A percentile compares a stretch with the other conserved stretches of the same genome.
These are phyloP conservation scores for Arthrobotrys sinensis DNA, from an alignment of 2,329 filamentous ascomycete species.

Conservation along the genomic window DNA sequence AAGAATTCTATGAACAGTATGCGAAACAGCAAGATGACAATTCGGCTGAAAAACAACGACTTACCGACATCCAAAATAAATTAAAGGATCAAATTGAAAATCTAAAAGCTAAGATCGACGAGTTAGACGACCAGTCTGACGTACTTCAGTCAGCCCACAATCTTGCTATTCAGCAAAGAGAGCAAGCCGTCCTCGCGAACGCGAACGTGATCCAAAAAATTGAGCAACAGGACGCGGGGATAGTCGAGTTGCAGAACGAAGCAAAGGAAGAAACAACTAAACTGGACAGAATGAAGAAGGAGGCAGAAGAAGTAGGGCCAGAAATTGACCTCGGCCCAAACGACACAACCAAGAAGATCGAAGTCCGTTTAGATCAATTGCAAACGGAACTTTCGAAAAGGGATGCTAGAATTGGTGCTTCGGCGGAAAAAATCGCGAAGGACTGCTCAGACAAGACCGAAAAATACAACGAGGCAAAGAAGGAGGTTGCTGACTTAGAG, in stretches of 20 bases:
- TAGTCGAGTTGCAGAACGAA: background rate
- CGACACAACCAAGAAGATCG: constrained; percentile 75
- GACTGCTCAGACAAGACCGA: constrained; percentile 56
- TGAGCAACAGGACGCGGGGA: constrained; percentile 12
- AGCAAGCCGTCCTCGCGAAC: constrained; percentile 69
- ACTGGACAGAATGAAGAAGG: background rate
- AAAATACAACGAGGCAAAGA: constrained; percentile 51
- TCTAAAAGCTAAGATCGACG: constrained; percentile 71
- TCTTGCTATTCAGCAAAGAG: constrained; percentile 74
- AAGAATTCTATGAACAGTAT: constrained; percentile 35
- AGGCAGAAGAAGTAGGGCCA: constrained; percentile 30
- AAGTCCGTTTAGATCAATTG: constrained; percentile 31
- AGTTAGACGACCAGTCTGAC: constrained; percentile 73
- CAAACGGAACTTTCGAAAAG: constrained; percentile 39
- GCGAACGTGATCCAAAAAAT: constrained; percentile 32
- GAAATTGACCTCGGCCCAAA: constrained; percentile 65
- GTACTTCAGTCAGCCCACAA: constrained; percentile 71
- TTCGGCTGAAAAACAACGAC: constrained; percentile 27
- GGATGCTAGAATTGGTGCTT: constrained; percentile 51
- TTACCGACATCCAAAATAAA: constrained; percentile 65
- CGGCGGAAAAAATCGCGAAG: constrained; percentile 46
- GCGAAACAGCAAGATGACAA: constrained; percentile 38
- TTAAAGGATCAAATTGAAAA: constrained; percentile 67
- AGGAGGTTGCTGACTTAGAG: constrained; percentile 71
- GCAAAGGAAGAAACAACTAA: constrained; percentile 13